Evolutionary conservation across 805 yeast genomes (phyloP).

Genomic region (Ogataea parapolymorpha): DNA sequence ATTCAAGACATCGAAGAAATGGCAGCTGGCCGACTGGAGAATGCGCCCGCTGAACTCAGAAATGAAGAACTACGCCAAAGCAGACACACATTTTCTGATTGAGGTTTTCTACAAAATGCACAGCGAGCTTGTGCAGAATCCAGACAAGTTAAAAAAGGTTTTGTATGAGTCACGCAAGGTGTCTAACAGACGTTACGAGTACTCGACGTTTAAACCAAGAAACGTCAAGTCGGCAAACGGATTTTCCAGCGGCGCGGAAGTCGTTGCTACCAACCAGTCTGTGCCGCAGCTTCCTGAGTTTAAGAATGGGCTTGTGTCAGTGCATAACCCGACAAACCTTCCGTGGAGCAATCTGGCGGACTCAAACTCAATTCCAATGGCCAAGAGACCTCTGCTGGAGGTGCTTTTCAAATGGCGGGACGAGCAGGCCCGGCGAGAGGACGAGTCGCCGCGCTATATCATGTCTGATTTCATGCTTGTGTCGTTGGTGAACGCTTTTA

Average conservation of each 20-base stretch:
- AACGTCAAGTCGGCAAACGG: slow-evolving; percentile 10
- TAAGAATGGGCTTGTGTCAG: slow-evolving; percentile 37
- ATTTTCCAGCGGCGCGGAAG: slow-evolving; percentile 19
- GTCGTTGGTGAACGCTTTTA: slow-evolving; percentile 41
- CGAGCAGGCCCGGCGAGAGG: slow-evolving; percentile 62
- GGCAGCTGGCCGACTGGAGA: slow-evolving; percentile 97
- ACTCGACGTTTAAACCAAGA: slow-evolving; percentile 58
- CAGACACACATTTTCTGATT: slow-evolving; percentile 90
- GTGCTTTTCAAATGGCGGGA: slow-evolving; percentile 84
- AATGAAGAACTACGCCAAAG: slow-evolving; percentile 83
- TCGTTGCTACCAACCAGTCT: slow-evolving; percentile 29
- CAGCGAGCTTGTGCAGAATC: slow-evolving; percentile 51
- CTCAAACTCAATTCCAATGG: slow-evolving; percentile 60
- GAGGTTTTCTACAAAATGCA: slow-evolving; percentile 74
- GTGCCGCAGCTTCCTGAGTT: slow-evolving; percentile 27
- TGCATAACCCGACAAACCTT: slow-evolving; percentile 46
- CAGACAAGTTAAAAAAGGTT: slow-evolving; percentile 51
- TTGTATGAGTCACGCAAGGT: slow-evolving; percentile 73
- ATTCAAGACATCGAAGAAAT: slow-evolving; percentile 87
- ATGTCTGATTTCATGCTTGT: slow-evolving; percentile 80
- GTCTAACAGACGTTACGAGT: slow-evolving; percentile 79
- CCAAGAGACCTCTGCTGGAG: slow-evolving; percentile 53
- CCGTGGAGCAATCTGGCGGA: slow-evolving; percentile 65
- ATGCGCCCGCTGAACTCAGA: slow-evolving; percentile 74
- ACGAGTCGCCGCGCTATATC: slow-evolving; percentile 79